Conservation (phyloP, 2,329 filamentous ascomycete genomes). For the Cephalotrichum gorgonifer region DNA sequence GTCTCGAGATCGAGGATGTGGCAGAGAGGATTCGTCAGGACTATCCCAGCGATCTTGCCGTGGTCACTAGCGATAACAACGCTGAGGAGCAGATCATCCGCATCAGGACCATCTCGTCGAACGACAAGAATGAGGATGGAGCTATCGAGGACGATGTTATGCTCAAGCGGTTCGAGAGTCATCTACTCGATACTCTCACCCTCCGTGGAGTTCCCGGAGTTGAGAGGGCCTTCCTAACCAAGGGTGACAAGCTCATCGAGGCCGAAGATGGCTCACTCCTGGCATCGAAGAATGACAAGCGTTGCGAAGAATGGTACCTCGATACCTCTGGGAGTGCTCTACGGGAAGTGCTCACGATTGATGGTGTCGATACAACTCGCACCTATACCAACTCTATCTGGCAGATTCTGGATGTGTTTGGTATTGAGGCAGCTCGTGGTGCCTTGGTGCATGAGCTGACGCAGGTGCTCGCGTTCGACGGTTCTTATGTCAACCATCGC, state of each 20-base stretch:
- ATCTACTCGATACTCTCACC: slow-evolving; percentile 83
- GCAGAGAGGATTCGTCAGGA: slow-evolving; percentile 81
- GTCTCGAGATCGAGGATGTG: slow-evolving; percentile 82
- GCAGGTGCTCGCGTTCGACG: slow-evolving; percentile 91
- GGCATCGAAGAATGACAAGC: slow-evolving; percentile 60
- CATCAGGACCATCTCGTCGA: slow-evolving; percentile 68
- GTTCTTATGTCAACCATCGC: slow-evolving; percentile 98
- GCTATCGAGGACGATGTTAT: slow-evolving; percentile 79
- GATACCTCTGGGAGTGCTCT: slow-evolving; percentile 89
- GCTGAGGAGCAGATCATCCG: slow-evolving; percentile 91
- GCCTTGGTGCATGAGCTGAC: slow-evolving; percentile 82
- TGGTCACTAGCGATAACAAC: slow-evolving; percentile 98
- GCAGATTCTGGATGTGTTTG: slow-evolving; percentile 88
- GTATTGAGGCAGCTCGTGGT: slow-evolving; percentile 86
- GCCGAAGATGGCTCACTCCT: slow-evolving; percentile 62
- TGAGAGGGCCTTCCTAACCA: slow-evolving; percentile 86
- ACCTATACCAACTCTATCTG: slow-evolving; percentile 95
- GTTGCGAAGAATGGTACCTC: slow-evolving; percentile 88
- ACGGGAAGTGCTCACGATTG: slow-evolving; percentile 71
- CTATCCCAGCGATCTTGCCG: slow-evolving; percentile 73
- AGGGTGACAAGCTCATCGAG: slow-evolving; percentile 59
- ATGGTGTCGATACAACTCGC: slow-evolving; percentile 75
- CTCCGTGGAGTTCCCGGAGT: slow-evolving; percentile 85
- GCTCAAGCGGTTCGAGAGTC: slow-evolving; percentile 82
- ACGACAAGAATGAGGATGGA: slow-evolving; percentile 62